Base-by-base conservation (phyloP, 441 rosid genomes). In the Lepidium campestre region DNA sequence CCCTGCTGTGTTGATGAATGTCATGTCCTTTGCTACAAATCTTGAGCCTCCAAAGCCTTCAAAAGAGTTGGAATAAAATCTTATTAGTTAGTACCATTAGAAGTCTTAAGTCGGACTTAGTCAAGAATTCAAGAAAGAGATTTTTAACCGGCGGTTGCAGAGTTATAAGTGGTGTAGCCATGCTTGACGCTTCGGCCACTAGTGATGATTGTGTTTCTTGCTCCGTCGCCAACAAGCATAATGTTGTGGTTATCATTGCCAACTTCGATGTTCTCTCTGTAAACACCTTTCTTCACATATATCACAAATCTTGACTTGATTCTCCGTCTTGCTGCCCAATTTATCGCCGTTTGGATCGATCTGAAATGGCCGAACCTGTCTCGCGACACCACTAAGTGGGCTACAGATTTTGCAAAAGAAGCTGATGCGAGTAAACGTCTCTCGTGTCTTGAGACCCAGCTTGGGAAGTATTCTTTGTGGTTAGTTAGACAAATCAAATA, bases 1-100 rank as follows among this genome's bases (percentile, higher is more conserved):
- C 2, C 98, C 96, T 1, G 97, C 98, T 3, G 89, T 79, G 79
- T 93, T 93, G 53, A 75, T 78, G 70, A 93, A 85, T 19, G 94
- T 85, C 42, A 93, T 85, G 74, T 84, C 96, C 5, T 86, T 82
- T 20, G 95, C 97, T 11, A 93, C 89, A 74, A 93, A 90, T 36
- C 82, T 63, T n/a, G 54, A 72, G 10, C 79, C 79, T 31, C 69
- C 75, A 40, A 76, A 67, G 9, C 75, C 79, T 76, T 56, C 9
- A 52, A 23, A 34, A 58, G 27, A 58, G 13, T 68, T 15, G 3
- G 3, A 42, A 18, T 7, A 3, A n/a, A 34, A 13, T 18, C 4
- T 10, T 29, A 46, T 36, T 29, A 55, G 36, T 36, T 29, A 55
- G 36, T 55, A 55, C 19, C 27, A 12, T 42, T 10, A 46, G 17